Evolutionary conservation across 2,329 filamentous ascomycete species (phyloP).

Genomic region (Gaeumannomyces sp.): DNA sequence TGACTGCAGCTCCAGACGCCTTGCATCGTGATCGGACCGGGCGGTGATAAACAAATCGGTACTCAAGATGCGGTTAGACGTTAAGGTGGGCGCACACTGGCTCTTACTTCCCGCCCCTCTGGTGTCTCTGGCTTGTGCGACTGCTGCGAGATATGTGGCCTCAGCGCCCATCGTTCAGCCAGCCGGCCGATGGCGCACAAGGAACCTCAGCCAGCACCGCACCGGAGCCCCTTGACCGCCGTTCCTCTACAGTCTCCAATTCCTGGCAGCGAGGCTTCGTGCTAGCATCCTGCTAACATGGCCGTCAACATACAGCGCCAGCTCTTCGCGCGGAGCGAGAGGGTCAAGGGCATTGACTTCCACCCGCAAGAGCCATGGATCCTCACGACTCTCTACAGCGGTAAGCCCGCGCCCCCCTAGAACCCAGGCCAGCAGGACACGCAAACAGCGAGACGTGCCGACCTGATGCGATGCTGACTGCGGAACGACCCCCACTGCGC

Average conservation of each 20-base stretch:
- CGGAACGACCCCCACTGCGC: neutral
- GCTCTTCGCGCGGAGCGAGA: constrained; percentile 76
- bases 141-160: constrained; percentile 7
- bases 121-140: constrained; percentile 6
- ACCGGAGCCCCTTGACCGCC: constrained; percentile 2
- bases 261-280: neutral
- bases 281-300: constrained; percentile 18
- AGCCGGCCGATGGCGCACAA: neutral
- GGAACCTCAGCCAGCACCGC: neutral
- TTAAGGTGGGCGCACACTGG: constrained; percentile 8
- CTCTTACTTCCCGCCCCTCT: neutral
- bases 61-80: constrained; percentile 11
- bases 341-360: constrained; percentile 96
- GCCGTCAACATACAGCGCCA: constrained; percentile 20
- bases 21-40: constrained; percentile 2
- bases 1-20: constrained; percentile 1
- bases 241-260: neutral
- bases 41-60: neutral
- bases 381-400: constrained; percentile 90
- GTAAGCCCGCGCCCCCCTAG: constrained; percentile 39
- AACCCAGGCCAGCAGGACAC: neutral
- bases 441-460: neutral
- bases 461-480: constrained; percentile 8
- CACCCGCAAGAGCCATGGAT: constrained; percentile 96
- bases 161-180: constrained; percentile 1